Conservation (phyloP, 2,329 filamentous ascomycete species). For the Ophiocordyceps robertsii region DNA sequence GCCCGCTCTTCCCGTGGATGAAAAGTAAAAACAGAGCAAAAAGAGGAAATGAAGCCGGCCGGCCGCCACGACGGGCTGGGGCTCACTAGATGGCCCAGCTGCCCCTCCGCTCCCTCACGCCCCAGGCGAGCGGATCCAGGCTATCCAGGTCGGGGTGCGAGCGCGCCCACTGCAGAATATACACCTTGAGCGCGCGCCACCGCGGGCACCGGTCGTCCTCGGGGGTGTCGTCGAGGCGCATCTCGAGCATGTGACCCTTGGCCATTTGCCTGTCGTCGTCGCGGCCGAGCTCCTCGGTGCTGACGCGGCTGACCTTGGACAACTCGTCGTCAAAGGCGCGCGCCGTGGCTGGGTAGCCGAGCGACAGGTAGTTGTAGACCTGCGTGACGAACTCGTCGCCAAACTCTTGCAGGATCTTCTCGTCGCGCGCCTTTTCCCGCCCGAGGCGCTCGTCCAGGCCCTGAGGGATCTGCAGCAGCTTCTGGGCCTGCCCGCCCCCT, state of each 20-base stretch:
- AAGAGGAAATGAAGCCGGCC: not conserved
- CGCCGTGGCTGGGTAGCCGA: constrained; percentile 81
- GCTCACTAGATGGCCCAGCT: constrained; percentile 53
- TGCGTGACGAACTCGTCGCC: constrained; percentile 80
- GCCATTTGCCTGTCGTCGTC: constrained; percentile 52
- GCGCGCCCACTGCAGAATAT: constrained; percentile 80
- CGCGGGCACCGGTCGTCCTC: constrained; percentile 47
- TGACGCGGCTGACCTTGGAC: constrained; percentile 62
- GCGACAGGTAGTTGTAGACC: constrained; percentile 90
- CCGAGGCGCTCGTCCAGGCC: constrained; percentile 37
- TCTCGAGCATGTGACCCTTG: constrained; percentile 60
- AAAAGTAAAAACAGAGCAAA: not conserved
- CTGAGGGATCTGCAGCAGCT: constrained; percentile 34
- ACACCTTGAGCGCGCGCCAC: constrained; percentile 73
- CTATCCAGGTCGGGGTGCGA: constrained; percentile 66
- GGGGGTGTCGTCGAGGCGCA: constrained; percentile 26
- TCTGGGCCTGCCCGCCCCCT: constrained; percentile 11
- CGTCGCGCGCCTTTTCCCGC: constrained; percentile 35
- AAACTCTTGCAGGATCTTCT: constrained; percentile 53
- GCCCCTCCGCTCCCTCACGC: constrained; percentile 50
- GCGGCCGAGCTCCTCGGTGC: constrained; percentile 52
- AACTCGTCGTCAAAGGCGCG: constrained; percentile 75
- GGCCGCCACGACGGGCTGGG: not conserved
- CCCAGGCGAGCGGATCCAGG: constrained; percentile 50
- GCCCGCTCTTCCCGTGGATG: not conserved